A percentile compares a stretch with the other conserved stretches of the same genome.
phyloP scores from a whole-genome alignment of 2,329 filamentous ascomycete species.

The Aureobasidium leucospermi region DNA sequence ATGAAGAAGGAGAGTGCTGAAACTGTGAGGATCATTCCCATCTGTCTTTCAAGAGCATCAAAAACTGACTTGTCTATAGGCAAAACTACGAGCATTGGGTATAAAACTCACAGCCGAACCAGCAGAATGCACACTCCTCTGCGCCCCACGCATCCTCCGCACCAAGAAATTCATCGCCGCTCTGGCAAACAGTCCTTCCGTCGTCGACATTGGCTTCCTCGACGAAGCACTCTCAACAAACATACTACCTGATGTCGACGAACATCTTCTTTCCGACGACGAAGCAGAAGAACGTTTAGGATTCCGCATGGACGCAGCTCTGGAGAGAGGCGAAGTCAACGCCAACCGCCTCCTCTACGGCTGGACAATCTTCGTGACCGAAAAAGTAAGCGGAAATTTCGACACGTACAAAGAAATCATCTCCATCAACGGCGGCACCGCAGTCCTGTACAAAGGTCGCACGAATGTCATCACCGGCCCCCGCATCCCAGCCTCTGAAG shows the following conservation, averaged over 20 bases:
- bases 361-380: conserved; percentile 77
- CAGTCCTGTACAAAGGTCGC: conserved; percentile 63
- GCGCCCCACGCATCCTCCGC: conserved; percentile 76
- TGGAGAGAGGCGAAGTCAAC: conserved; percentile 66
- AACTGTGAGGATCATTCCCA: conserved; percentile 53
- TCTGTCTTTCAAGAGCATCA: not conserved
- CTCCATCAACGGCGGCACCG: conserved; percentile 79
- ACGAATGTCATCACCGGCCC: conserved; percentile 52
- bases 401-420: conserved; percentile 83
- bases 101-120: conserved; percentile 74
- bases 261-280: conserved; percentile 63
- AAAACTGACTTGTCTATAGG: conserved; percentile 40
- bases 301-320: conserved; percentile 60
- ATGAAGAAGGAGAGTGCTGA: conserved; percentile 70
- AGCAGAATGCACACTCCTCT: conserved; percentile 72
- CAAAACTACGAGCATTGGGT: conserved; percentile 73
- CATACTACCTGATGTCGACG: conserved; percentile 51
- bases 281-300: conserved; percentile 65
- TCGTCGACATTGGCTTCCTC: conserved; percentile 73
- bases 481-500: conserved; percentile 45
- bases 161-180: conserved; percentile 92
- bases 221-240: conserved; percentile 66
- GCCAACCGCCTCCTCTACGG: conserved; percentile 66
- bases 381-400: conserved; percentile 69
- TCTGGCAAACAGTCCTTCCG: conserved; percentile 68